Evolutionary conservation across 2,329 filamentous ascomycete genomes (phyloP), one percentile per base, ranked within the genome.

Genomic region (Fusarium chaquense): DNA sequence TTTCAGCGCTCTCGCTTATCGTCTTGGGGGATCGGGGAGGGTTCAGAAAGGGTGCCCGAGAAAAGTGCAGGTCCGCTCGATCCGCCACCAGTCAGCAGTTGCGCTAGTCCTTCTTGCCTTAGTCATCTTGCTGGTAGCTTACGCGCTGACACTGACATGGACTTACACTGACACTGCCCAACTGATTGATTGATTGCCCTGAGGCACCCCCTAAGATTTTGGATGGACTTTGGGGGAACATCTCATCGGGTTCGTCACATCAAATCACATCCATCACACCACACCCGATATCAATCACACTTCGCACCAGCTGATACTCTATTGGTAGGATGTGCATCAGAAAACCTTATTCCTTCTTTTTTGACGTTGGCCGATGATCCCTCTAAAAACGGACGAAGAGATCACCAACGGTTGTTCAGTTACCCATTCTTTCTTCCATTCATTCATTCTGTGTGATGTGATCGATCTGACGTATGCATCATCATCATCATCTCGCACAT

Each of bases 1-100:
- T 61, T 72, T 65, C 69, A 76, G 72, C 65, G 64, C 62, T 67
- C 73, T 77, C 76, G 76, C 76, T 77, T 77, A 77, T 77, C 76
- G 75, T 52, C 65, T 69, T 52, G 57, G 65, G 65, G 62, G 68
- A 67, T 70, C 66, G 62, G 67, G 49, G 28, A 41, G 41, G 38
- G 33, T 24, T 33, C 35, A 35, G 30, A 58, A 35, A 32, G 41
- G 62, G 41, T 61, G 28, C 24, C 22, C 15, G 20, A 49, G 32
- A 35, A 46, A 26, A 32, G 52, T 55, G 59, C 52, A 55, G 46
- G 46, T 28, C 51, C 46, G 55, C 63, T 47, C 50, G 62, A 71
- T 71, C 67, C 54, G 67, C 50, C 46, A 55, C 54, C 52, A 41
- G 38, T 18, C 33, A 15, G 13, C 32, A 33, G 33, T 18, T 36